Evolutionary conservation across 208 protist genomes (phyloP).

Genomic region (Wallacemonas collosoma): DNA sequence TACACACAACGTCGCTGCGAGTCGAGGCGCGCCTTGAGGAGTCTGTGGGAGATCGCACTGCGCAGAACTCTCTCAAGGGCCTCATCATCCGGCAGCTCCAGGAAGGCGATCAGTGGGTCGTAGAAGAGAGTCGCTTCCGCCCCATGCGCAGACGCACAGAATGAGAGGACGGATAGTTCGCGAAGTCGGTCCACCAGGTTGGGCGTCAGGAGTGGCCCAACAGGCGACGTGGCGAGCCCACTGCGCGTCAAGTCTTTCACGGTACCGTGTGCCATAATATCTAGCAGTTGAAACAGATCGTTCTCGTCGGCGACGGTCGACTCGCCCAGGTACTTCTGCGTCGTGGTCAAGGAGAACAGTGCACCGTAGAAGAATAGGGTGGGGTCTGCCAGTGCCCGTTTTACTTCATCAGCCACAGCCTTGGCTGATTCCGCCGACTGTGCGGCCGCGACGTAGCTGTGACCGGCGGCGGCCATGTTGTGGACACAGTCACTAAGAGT

Average conservation of each 20-base stretch:
- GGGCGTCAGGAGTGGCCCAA: constrained; percentile 14
- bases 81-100: constrained; percentile 18
- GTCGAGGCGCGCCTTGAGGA: constrained; percentile 55
- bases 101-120: constrained; percentile 23
- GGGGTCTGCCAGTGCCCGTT: constrained; percentile 32
- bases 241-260: constrained; percentile 19
- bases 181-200: constrained; percentile 31
- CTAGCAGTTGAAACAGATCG: constrained; percentile 26
- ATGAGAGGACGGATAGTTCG: constrained; percentile 46
- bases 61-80: constrained; percentile 51
- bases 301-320: constrained; percentile 13
- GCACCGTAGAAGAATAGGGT: constrained; percentile 55
- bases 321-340: constrained; percentile 22
- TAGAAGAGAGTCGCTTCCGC: constrained; percentile 30
- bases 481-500: neutral
- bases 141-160: constrained; percentile 20
- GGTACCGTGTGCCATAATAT: constrained; percentile 37
- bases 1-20: constrained; percentile 34
- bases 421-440: constrained; percentile 4
- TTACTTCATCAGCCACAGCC: constrained; percentile 18
- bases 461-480: neutral
- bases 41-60: constrained; percentile 39
- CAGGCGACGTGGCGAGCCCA: constrained; percentile 7
- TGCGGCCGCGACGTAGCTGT: constrained; percentile 18
- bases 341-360: constrained; percentile 23